Evolutionary conservation across 78 protist species (phyloP).

Genomic region (Dictyostelium capitatum): DNA sequence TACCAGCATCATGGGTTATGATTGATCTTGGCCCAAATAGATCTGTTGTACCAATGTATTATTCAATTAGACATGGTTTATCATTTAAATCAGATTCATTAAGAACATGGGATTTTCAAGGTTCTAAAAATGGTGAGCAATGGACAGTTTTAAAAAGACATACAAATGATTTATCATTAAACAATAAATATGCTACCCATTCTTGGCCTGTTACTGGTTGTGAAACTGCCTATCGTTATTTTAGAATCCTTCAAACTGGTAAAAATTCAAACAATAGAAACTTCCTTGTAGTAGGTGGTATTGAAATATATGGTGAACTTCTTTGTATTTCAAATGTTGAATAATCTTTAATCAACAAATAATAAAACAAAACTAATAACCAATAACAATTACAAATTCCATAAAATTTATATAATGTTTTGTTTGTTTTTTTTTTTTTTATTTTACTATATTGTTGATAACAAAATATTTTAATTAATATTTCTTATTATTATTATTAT

Average conservation of each 20-base stretch:
- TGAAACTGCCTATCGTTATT: conserved; percentile 79
- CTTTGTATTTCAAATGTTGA: too few relatives aligned
- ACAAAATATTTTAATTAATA: too few relatives aligned
- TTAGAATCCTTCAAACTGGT: conserved; percentile 87
- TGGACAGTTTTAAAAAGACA: conserved; percentile 88
- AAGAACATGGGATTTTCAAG: conserved; percentile 91
- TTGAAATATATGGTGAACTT: conserved; percentile 89
- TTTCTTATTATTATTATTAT: too few relatives aligned
- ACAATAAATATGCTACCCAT: conserved; percentile 81
- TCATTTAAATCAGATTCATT: conserved; percentile 86
- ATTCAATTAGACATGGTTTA: conserved; percentile 90
- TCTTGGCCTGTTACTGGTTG: conserved; percentile 80
- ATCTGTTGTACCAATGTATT: conserved; percentile 64
- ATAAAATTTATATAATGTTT: too few relatives aligned
- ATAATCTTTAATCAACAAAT: too few relatives aligned
- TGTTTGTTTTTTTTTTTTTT: too few relatives aligned
- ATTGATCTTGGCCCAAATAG: conserved; percentile 86
- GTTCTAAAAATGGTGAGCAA: conserved; percentile 85
- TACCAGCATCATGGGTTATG: conserved; percentile 90
- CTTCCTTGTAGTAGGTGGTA: conserved; percentile 85
- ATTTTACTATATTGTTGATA: too few relatives aligned
- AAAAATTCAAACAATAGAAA: conserved; percentile 86
- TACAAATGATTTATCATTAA: conserved; percentile 79
- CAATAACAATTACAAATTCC: too few relatives aligned
- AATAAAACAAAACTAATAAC: too few relatives aligned